phyloP scores from a whole-genome alignment of 2,329 filamentous ascomycete species.

The Blastomyces silverae region DNA sequence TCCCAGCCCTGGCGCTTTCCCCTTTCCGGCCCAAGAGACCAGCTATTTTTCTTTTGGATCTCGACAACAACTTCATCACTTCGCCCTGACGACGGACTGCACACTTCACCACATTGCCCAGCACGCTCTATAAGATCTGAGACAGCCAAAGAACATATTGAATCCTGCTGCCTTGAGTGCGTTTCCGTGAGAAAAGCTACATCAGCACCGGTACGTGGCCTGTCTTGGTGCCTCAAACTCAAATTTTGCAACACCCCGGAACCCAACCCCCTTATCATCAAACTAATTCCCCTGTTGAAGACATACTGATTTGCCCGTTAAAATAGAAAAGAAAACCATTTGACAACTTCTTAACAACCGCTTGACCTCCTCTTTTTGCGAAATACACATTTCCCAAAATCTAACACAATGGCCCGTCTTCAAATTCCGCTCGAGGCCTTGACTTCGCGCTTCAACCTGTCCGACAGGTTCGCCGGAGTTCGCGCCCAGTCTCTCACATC shows the following conservation, averaged over 20 bases:
- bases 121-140: background rate
- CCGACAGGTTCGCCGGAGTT: slow-evolving; percentile 76
- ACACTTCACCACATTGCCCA: background rate
- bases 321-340: background rate
- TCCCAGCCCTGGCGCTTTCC: background rate
- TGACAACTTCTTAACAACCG: background rate
- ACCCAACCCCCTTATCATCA: background rate
- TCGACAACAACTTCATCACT: background rate
- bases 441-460: slow-evolving; percentile 81
- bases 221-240: background rate
- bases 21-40: background rate
- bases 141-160: background rate
- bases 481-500: slow-evolving; percentile 69
- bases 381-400: background rate
- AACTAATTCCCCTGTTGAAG: background rate
- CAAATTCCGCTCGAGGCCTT: slow-evolving; percentile 87
- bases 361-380: background rate
- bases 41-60: background rate
- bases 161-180: background rate
- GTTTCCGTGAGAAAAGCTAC: background rate
- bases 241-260: background rate
- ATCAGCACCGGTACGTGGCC: slow-evolving; percentile 3
- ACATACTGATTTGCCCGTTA: background rate
- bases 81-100: background rate
- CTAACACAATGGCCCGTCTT: slow-evolving; percentile 66